Evolutionary conservation across 164 flowering plant species (phyloP).

Genomic region (Dillenia suffruticosa): DNA sequence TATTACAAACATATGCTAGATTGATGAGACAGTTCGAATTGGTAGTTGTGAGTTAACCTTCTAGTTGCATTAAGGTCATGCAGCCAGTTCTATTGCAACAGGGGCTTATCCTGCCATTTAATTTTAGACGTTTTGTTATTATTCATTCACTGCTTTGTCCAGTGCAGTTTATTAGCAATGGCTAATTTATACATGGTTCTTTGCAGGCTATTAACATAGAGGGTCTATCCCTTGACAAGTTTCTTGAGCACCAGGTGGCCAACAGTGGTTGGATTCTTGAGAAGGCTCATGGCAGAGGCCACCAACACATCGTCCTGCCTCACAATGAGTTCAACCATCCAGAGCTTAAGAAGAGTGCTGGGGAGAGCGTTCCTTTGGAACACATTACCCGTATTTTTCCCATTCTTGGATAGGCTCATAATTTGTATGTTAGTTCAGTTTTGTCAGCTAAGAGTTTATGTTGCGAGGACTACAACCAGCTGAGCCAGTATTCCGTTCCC

Average conservation of each 20-base stretch:
- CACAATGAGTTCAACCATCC: conserved; percentile 83
- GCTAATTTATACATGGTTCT: not conserved
- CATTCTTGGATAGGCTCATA: conserved; percentile 41
- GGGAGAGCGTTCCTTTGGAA: conserved; percentile 64
- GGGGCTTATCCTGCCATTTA: no score
- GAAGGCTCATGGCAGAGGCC: conserved; percentile 61
- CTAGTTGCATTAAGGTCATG: no score
- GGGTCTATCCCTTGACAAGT: conserved; percentile 86
- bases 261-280: conserved; percentile 75
- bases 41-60: no score
- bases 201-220: conserved; percentile 85
- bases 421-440: no score
- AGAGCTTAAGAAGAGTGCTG: conserved; percentile 69
- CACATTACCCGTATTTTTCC: conserved; percentile 87
- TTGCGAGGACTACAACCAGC: no score
- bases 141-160: not conserved
- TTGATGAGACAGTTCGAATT: no score
- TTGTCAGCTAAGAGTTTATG: no score
- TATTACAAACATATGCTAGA: no score
- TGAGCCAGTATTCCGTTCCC: no score
- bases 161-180: not conserved
- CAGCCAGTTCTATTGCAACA: no score
- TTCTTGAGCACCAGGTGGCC: conserved; percentile 79
- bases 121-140: no score
- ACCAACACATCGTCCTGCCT: conserved; percentile 71